These are phyloP conservation scores for Theobroma grandiflorum DNA, from an alignment of 441 rosid genomes.

Conservation along the genomic window DNA sequence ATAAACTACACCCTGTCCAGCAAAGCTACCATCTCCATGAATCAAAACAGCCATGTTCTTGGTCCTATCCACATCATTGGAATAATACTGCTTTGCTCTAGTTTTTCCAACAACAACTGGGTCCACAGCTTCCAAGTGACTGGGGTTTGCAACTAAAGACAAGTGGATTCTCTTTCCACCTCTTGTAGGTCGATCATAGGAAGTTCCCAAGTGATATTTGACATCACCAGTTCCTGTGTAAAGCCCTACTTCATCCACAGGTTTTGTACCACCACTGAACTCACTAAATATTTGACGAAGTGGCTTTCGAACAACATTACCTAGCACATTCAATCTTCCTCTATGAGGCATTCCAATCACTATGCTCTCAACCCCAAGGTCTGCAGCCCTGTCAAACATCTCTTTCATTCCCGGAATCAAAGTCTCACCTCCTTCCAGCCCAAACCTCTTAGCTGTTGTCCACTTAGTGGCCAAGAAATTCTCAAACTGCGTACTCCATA, in stretches of 20 bases:
- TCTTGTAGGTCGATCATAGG: constrained; percentile 96
- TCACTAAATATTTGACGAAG: constrained; percentile 94
- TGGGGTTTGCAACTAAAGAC: constrained; percentile 96
- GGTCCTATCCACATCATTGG: constrained; percentile 80
- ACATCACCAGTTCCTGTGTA: constrained; percentile 99
- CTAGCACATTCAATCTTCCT: constrained; percentile 94
- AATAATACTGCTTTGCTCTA: constrained; percentile 93
- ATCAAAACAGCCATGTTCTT: constrained; percentile 89
- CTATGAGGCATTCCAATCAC: constrained; percentile 99
- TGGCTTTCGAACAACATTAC: constrained; percentile 95
- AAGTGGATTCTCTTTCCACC: constrained; percentile 95
- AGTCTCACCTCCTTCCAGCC: constrained; percentile 98
- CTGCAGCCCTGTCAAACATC: constrained; percentile 96
- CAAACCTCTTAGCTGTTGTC: constrained; percentile 97
- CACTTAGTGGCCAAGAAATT: constrained; percentile 96
- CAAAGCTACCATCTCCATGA: constrained; percentile 99
- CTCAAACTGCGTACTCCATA: constrained; percentile 96
- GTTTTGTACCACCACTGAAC: constrained; percentile 87
- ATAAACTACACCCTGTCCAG: constrained; percentile 98
- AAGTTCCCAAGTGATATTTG: constrained; percentile 95
- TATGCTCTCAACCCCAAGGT: constrained; percentile 96
- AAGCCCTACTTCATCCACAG: constrained; percentile 92
- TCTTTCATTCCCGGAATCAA: constrained; percentile 99
- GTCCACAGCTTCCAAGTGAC: constrained; percentile 98
- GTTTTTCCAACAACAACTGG: constrained; percentile 98